phyloP scores from a whole-genome alignment of 768 basidiomycete genomes.

The Rossbeevera mucosa region DNA sequence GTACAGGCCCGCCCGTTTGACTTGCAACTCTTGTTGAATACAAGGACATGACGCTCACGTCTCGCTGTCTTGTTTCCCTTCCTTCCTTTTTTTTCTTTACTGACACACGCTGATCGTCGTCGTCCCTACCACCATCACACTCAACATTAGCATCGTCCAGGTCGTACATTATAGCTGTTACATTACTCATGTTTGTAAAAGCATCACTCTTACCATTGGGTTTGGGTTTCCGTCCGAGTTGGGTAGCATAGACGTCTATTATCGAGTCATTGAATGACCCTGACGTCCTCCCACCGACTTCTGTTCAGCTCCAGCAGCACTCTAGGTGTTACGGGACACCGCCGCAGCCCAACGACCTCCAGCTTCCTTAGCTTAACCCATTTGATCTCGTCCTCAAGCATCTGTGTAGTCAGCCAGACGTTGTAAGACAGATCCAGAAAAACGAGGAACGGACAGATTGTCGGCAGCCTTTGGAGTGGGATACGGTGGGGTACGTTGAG shows the following conservation, averaged over 20 bases:
- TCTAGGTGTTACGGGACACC: conserved; percentile 43
- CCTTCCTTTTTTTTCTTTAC: neutral
- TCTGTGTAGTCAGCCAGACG: conserved; percentile 36
- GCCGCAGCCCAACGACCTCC: conserved; percentile 52
- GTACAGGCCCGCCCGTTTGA: conserved; percentile 50
- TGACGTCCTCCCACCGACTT: conserved; percentile 63
- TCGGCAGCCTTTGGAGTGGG: conserved; percentile 54
- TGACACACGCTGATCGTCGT: neutral
- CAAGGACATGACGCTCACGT: conserved; percentile 35
- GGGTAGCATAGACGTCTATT: neutral
- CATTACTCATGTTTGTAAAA: conserved; percentile 28
- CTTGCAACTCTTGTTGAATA: conserved; percentile 48
- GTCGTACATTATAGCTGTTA: conserved; percentile 15
- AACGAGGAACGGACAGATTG: conserved; percentile 55
- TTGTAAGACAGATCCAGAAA: conserved; percentile 70
- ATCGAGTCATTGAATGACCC: conserved; percentile 38
- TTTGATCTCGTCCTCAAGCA: conserved; percentile 43
- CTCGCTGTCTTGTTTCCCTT: neutral
- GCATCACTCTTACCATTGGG: neutral
- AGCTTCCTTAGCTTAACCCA: conserved; percentile 58
- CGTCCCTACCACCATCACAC: neutral
- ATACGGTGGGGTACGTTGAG: conserved; percentile 46
- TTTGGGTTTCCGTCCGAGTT: neutral
- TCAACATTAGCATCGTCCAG: conserved; percentile 15
- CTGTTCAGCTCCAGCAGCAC: conserved; percentile 47